Evolutionary conservation across 2,329 filamentous ascomycete genomes (phyloP).

Genomic region (Sphaceloma murrayae): DNA sequence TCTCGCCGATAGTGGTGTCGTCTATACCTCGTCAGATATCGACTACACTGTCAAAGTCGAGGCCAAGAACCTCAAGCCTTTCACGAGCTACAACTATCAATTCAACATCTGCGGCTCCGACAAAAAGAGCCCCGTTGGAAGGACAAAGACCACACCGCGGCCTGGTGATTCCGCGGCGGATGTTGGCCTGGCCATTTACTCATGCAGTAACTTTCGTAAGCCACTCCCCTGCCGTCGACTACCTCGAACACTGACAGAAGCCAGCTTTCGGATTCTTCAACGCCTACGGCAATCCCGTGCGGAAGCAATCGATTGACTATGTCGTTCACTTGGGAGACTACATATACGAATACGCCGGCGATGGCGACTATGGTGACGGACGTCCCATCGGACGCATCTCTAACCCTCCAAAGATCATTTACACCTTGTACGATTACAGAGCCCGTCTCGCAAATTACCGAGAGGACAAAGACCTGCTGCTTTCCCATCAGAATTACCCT

Average conservation of each 20-base stretch:
- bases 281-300: constrained; percentile 30
- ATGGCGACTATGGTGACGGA: constrained; percentile 29
- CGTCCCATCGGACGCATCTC: constrained; percentile 42
- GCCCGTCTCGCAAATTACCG: constrained; percentile 49
- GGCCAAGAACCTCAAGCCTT: constrained; percentile 51
- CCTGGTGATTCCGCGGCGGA: constrained; percentile 47
- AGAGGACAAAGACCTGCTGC: constrained; percentile 51
- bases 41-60: constrained; percentile 70
- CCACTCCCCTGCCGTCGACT: constrained; percentile 22
- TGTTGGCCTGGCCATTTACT: constrained; percentile 59
- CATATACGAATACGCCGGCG: constrained; percentile 51
- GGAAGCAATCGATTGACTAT: constrained; percentile 40
- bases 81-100: constrained; percentile 60
- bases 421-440: constrained; percentile 50
- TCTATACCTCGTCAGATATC: constrained; percentile 62
- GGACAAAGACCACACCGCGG: constrained; percentile 59
- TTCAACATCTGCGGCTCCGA: constrained; percentile 58
- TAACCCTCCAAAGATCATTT: constrained; percentile 43
- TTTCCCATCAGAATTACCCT: constrained; percentile 47
- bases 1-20: constrained; percentile 48
- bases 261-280: constrained; percentile 41
- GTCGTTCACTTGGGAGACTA: constrained; percentile 44
- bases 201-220: constrained; percentile 58
- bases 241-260: constrained; percentile 19
- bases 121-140: constrained; percentile 52